Conservation (phyloP, 2,329 filamentous ascomycete species). For the Sporothrix sp. region DNA sequence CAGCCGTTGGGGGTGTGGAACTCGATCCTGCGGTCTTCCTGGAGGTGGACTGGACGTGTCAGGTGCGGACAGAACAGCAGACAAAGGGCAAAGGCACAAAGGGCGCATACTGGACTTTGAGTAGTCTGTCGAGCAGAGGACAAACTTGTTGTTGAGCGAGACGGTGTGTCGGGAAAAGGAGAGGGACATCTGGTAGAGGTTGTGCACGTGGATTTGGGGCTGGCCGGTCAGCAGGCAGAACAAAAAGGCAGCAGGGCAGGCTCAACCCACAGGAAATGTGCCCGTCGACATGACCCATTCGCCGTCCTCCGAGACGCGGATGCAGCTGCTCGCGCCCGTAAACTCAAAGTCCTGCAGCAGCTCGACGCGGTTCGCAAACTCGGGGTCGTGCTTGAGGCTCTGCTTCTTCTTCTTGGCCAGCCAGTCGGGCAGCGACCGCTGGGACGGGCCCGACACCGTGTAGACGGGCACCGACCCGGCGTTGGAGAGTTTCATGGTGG, state of each 20-base stretch:
- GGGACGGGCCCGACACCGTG: slow-evolving; percentile 84
- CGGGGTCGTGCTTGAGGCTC: slow-evolving; percentile 82
- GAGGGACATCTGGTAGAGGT: slow-evolving; percentile 85
- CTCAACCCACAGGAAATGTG: slow-evolving; percentile 46
- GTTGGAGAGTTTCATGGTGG: slow-evolving; percentile 19
- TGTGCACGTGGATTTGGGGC: slow-evolving; percentile 83
- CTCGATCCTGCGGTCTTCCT: slow-evolving; percentile 82
- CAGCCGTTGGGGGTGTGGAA: slow-evolving; percentile 85
- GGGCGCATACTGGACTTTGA: slow-evolving; percentile 58
- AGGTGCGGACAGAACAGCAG: too few species aligned
- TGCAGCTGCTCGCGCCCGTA: slow-evolving; percentile 69
- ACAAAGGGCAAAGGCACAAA: too few species aligned
- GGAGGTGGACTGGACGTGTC: slow-evolving; percentile 76
- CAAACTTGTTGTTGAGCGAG: slow-evolving; percentile 82
- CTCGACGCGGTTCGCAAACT: slow-evolving; percentile 90
- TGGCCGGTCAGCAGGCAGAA: background rate
- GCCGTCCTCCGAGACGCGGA: slow-evolving; percentile 86
- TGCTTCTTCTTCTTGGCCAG: slow-evolving; percentile 81
- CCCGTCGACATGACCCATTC: slow-evolving; percentile 96
- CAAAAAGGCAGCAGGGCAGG: background rate
- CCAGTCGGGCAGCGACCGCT: slow-evolving; percentile 88
- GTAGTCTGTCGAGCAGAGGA: slow-evolving; percentile 81
- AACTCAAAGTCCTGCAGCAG: slow-evolving; percentile 97
- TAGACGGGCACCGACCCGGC: slow-evolving; percentile 39
- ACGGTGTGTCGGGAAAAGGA: slow-evolving; percentile 89